Evolutionary conservation across 306 rosid species (phyloP), one percentile per base, ranked within the genome.

Genomic region (Bauhinia variegata): DNA sequence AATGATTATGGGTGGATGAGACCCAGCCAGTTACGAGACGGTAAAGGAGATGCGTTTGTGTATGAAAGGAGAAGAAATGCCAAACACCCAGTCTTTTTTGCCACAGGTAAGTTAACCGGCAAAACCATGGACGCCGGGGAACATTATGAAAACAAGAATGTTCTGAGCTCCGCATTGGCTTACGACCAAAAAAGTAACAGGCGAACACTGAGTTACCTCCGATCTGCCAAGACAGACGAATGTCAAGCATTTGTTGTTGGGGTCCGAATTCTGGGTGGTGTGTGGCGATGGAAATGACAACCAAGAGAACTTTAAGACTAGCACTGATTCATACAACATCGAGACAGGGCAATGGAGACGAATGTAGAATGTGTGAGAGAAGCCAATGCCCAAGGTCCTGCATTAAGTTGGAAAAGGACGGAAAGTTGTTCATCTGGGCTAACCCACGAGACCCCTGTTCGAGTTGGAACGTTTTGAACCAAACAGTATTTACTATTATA

Each of bases 1-100:
- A 4, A 77, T 85, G n/a, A 54, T 73, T 10, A 85, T 85, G 85
- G 89, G 87, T 8, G 89, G 87, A 37, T 85, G 89, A 87, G 72
- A 85, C 64, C 87, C 87, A 28, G 69, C 30, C 19, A 85, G 46
- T 51, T 85, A 82, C 72, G 75, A 75, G 3, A 87, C 85, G 31
- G 75, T 82, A 0, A 49, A 32, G 12, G 79, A n/a, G 79, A 85
- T 63, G 79, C 82, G 58, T 85, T 79, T 33, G 73, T 85, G 0
- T 85, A 73, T 79, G 89, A 85, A 38, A 13, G 89, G 83, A 0
- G 72, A 17, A 57, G 78, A 69, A 23, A 82, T 85, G 85, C 89
- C 87, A 11, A 74, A 70, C 47, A 59, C 54, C 6, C 60, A 85
- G 7, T 73, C 87, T 18, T 85, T 85, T 85, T 79, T 30, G 89